These are phyloP conservation scores for Sporisorium exsertum DNA, from an alignment of 1,284 basidiomycete species.

Conservation along the genomic window DNA sequence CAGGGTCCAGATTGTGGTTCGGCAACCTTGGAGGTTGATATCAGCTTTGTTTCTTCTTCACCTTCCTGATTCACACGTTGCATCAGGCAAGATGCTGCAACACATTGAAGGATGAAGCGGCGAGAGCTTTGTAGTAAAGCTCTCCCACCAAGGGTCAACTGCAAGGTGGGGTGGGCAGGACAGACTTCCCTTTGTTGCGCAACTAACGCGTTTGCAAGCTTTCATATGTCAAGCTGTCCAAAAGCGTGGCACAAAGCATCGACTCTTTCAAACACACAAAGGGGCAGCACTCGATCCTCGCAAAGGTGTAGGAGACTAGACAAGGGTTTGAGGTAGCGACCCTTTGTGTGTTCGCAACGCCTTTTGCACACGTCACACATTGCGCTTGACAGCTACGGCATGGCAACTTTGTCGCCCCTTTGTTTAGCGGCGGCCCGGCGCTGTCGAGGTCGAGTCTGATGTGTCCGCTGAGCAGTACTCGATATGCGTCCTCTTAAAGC, in stretches of 20 bases:
- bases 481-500: background rate
- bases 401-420: background rate
- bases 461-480: background rate
- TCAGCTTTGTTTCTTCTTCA: background rate
- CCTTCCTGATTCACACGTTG: background rate
- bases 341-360: slow-evolving; percentile 1
- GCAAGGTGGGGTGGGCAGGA: background rate
- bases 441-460: background rate
- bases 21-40: background rate
- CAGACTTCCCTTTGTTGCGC: slow-evolving; percentile 5
- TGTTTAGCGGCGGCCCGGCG: background rate
- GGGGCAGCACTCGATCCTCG: background rate
- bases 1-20: slow-evolving; percentile 16
- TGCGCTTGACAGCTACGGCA: background rate
- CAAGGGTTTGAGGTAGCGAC: background rate
- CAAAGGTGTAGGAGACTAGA: background rate
- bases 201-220: background rate
- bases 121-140: background rate
- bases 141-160: no score
- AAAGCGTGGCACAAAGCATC: slow-evolving; percentile 10
- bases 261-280: background rate
- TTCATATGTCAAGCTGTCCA: slow-evolving; percentile 7
- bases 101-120: background rate
- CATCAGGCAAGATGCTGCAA: background rate
- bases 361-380: background rate